phyloP scores from a whole-genome alignment of 2,329 filamentous ascomycete genomes.

The Colletotrichum lini region DNA sequence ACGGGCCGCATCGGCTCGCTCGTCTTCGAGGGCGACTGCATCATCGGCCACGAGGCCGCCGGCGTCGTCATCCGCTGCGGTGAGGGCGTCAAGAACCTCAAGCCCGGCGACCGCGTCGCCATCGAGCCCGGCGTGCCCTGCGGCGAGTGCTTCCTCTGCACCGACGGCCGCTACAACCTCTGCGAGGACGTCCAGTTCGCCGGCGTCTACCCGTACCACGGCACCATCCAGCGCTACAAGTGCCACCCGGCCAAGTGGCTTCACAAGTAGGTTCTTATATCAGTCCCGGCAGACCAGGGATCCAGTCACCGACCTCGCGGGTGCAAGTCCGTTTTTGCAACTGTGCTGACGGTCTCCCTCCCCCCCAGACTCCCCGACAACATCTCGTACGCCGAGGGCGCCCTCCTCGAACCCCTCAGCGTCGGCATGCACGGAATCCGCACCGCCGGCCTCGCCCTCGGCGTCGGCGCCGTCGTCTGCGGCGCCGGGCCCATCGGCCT shows the following conservation, averaged over 20 bases:
- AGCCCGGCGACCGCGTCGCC: conserved; percentile 75
- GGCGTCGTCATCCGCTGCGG: conserved; percentile 72
- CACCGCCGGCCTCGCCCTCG: conserved; percentile 66
- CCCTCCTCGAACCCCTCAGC: conserved; percentile 75
- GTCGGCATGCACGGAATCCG: conserved; percentile 75
- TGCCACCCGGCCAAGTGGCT: conserved; percentile 73
- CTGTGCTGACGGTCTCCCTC: not conserved
- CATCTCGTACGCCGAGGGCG: conserved; percentile 70
- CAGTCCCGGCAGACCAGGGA: too few relatives aligned
- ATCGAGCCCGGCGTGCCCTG: conserved; percentile 78
- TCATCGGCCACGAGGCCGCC: conserved; percentile 76
- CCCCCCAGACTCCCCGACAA: conserved; percentile 64
- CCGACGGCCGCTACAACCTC: conserved; percentile 73
- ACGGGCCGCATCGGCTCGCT: conserved; percentile 74
- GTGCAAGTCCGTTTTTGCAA: too few relatives aligned
- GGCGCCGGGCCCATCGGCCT: conserved; percentile 77
- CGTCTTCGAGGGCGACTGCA: conserved; percentile 73
- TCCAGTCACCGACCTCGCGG: too few relatives aligned
- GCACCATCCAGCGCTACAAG: conserved; percentile 74
- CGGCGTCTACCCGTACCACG: conserved; percentile 73
- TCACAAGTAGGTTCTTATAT: conserved; percentile 57
- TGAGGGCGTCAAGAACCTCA: conserved; percentile 66
- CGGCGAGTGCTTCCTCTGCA: conserved; percentile 70
- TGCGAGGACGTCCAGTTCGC: conserved; percentile 74
- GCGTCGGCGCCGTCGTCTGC: conserved; percentile 69